Percentiles rank a stretch among this genome's conserved stretches.
Evolutionary conservation across 306 rosid genomes (phyloP).

Genomic region (Cucumis melo): DNA sequence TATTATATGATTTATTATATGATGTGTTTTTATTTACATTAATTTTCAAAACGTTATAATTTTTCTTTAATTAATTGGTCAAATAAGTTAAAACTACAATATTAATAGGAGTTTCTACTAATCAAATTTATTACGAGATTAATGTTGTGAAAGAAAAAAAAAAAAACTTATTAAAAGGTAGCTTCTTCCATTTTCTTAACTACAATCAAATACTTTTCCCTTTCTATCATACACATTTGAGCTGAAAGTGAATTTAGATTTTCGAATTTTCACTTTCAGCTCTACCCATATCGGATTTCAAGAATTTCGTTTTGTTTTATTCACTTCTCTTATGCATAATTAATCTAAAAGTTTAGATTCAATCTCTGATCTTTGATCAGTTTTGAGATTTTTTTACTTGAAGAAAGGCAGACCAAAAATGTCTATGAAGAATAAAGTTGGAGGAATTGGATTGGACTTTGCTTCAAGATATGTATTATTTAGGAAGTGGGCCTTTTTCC

Average conservation of each 20-base stretch:
- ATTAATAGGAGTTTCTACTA: not conserved
- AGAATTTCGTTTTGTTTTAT: not conserved
- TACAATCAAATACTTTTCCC: not conserved
- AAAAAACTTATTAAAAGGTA: not conserved
- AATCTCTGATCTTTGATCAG: not conserved
- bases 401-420: conserved; percentile 12
- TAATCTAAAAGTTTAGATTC: not conserved
- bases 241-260: conserved; percentile 3
- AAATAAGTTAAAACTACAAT: not conserved
- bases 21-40: too few species aligned
- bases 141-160: not conserved
- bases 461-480: conserved; percentile 30
- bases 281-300: not conserved
- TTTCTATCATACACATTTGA: not conserved
- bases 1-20: too few species aligned
- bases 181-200: not conserved
- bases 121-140: not conserved
- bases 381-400: not conserved
- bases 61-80: not conserved
- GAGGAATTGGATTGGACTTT: conserved; percentile 35
- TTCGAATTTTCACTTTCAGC: not conserved
- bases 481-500: conserved; percentile 52
- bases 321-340: not conserved
- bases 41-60: too few species aligned
- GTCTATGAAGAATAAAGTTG: conserved; percentile 39